A percentile compares a stretch with the other conserved stretches of the same genome.
Evolutionary conservation across 345 rosid genomes (phyloP).

Genomic region (Gossypioides kirkii): DNA sequence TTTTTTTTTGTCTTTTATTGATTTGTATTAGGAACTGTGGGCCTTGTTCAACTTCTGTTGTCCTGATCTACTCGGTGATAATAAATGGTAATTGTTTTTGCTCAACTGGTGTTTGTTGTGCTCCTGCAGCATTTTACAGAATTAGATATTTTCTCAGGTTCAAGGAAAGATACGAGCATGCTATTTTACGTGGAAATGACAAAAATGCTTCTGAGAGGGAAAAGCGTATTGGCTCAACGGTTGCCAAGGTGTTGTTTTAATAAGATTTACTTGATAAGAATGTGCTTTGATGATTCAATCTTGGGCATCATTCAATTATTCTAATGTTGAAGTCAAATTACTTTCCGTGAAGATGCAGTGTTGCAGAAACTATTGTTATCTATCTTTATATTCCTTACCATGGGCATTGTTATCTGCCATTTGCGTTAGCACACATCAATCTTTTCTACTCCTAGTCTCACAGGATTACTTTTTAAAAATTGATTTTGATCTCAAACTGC

Average conservation of each 20-base stretch:
- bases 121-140: conserved; percentile 22
- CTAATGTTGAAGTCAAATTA: conserved; percentile 1
- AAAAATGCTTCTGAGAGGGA: conserved; percentile 89
- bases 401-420: not conserved
- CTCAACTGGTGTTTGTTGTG: conserved; percentile 9
- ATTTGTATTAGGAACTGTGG: conserved; percentile 74
- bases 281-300: not conserved
- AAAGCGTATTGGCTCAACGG: conserved; percentile 78
- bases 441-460: not conserved
- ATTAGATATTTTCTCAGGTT: conserved; percentile 46
- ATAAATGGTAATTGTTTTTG: conserved; percentile 54
- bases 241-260: conserved; percentile 70
- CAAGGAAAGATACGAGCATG: conserved; percentile 69
- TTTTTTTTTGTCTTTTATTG: conserved; percentile 8
- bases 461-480: not conserved
- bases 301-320: not conserved
- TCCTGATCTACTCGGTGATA: conserved; percentile 79
- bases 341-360: not conserved
- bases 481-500: not conserved
- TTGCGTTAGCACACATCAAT: not conserved
- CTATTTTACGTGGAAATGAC: conserved; percentile 84
- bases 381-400: not conserved
- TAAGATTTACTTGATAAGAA: not conserved
- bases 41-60: conserved; percentile 92
- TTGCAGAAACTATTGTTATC: not conserved